Base-by-base conservation (phyloP, 2,329 filamentous ascomycete genomes). In the Epichloe hybrida region DNA sequence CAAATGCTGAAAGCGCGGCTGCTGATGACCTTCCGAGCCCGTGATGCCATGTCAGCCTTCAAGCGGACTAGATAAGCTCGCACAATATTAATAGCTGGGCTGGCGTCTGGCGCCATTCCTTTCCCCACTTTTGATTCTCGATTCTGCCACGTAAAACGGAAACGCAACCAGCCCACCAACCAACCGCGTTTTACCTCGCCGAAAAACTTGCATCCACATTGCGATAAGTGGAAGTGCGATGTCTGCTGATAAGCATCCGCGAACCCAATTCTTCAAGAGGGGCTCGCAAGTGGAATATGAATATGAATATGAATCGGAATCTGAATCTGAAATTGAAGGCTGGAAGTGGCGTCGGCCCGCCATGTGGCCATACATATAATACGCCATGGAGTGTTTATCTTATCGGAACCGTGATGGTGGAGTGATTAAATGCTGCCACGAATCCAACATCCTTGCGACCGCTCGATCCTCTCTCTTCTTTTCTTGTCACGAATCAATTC, bases 61-160 rank as follows among this genome's bases (percentile, higher is more conserved):
- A 17, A 12, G 23, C 13, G 20, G 39, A 23, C 5, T 12, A 27
- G 40, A 42, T 42, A 44, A 44, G 41, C 41, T 34, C 41, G 8
- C 41, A 11, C 23, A 43, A 11, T 43, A 17, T 17, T 17, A 27
- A 27, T 7, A 43, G 41, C 15, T 20, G 41, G 20, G 21, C 13
- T 43, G 5, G 13, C n/a, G 43, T 46, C 31, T 5, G 21, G 20
- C 43, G 31, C 43, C 43, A 17, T 7, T 12, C 13, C 27, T 46
- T 46, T 13, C 43, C 17, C 17, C 17, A 17, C 17, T 17, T 17
- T 36, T 31, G n/a, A 31, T 31, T 12, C 61, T 64, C 54, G 66
- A 64, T 67, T 61, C 56, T 59, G 64, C 62, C 66, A 66, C 63
- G 65, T 67, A 67, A 66, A 54, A 51, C 48, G 20, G 20, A 3